Evolutionary conservation across 2,329 filamentous ascomycete genomes (phyloP), one percentile per base, ranked within the genome.

Genomic region (Ophiostoma sp.): DNA sequence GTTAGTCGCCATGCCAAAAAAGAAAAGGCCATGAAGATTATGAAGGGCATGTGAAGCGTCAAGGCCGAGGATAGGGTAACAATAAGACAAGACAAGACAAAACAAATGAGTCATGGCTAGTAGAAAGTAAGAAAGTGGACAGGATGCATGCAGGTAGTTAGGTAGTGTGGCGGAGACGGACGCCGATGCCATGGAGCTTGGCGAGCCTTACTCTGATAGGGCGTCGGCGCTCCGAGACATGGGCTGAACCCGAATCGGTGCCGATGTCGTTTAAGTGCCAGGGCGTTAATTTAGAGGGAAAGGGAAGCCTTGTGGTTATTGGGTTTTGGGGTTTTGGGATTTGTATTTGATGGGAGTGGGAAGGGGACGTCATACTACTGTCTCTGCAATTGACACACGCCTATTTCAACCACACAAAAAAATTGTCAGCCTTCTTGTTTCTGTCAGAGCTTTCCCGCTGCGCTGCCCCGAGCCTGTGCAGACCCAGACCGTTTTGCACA

Each of bases 351-450:
- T 19, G 45, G n/a, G 5, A 52, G 9, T 45, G 36, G 50, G 9
- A n/a, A 70, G 12, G 48, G 50, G 57, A 68, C 19, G 48, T 52
- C 76, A 74, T 76, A 77, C 76, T 77, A 64, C 76, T 77, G 73
- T 77, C 76, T 74, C 76, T 73, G 74, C 76, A 77, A 74, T 77
- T 77, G 39, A 77, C 74, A 52, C 76, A 77, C 0, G 76, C 76
- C 76, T 77, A 59, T n/a, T 25, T 22, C 69, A 57, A 15, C 17
- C 17, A 52, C 28, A 52, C 33, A 52, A n/a, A 15, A 52, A 45
- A 52, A n/a, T n/a, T 61, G 59, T 74, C 61, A 73, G 71, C 69
- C 66, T 66, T 45, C 12, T 19, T 33, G 12, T 22, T 69, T 28
- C 50, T 55, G 50, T 50, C 28, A 22, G 28, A 28, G 9, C 7